phyloP scores from a whole-genome alignment of 2,329 filamentous ascomycete genomes.

The Fusarium miscanthi region DNA sequence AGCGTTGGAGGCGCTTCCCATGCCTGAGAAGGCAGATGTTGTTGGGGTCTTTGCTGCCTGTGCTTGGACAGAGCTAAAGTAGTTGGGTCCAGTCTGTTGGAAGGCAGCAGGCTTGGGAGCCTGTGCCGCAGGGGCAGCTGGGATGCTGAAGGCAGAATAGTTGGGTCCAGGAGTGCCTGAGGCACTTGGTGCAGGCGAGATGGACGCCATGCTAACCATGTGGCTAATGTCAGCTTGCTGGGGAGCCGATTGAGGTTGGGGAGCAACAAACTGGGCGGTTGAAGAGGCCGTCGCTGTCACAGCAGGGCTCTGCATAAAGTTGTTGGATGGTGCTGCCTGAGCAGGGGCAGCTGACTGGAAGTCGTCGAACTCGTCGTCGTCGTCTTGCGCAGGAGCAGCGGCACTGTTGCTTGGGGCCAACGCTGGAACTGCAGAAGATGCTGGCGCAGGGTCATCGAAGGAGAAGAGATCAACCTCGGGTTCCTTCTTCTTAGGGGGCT shows the following conservation, averaged over 20 bases:
- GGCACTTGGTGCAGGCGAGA: constrained; percentile 76
- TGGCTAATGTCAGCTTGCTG: constrained; percentile 84
- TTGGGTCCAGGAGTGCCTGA: constrained; percentile 68
- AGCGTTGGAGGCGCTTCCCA: constrained; percentile 44
- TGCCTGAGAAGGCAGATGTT: constrained; percentile 43
- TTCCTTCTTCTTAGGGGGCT: constrained; percentile 82
- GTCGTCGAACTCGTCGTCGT: constrained; percentile 94
- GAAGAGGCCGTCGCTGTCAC: constrained; percentile 64
- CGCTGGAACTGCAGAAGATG: constrained; percentile 57
- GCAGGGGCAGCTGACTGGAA: constrained; percentile 88
- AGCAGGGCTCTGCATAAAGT: constrained; percentile 55
- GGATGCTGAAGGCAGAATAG: constrained; percentile 69
- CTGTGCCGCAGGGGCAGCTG: constrained; percentile 53
- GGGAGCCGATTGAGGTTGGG: constrained; percentile 85
- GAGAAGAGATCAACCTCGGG: constrained; percentile 94
- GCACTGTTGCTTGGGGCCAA: constrained; percentile 49
- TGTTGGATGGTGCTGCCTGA: constrained; percentile 55
- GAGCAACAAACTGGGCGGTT: constrained; percentile 78
- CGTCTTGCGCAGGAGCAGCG: constrained; percentile 53
- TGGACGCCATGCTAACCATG: constrained; percentile 82
- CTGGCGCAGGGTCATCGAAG: constrained; percentile 80
- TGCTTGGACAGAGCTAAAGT: constrained; percentile 85
- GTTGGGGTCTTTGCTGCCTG: constrained; percentile 47
- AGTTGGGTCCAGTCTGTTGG: constrained; percentile 84
- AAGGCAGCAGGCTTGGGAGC: constrained; percentile 70